These are phyloP conservation scores for Leishmania guyanensis DNA, from an alignment of 208 protist species.

Conservation along the genomic window DNA sequence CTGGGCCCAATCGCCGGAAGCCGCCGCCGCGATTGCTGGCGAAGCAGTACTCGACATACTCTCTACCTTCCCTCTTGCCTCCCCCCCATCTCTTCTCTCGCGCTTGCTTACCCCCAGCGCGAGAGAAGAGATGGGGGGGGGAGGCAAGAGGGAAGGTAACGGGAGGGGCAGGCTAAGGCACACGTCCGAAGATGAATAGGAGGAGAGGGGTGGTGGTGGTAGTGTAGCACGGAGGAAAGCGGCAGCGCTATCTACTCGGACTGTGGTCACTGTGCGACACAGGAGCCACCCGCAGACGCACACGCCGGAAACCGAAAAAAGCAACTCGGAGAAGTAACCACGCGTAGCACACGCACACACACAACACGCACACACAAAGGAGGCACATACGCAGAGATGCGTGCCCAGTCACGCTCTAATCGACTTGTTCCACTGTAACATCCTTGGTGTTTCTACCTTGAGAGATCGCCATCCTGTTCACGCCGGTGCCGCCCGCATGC, in stretches of 20 bases:
- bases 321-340: neutral
- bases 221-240: neutral
- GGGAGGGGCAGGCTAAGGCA: neutral
- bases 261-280: neutral
- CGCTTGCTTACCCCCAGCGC: neutral
- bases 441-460: slow-evolving; percentile 2
- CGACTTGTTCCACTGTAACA: slow-evolving; percentile 13
- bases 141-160: neutral
- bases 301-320: neutral
- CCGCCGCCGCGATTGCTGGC: neutral
- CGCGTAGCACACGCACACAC: neutral
- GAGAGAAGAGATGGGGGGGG: neutral
- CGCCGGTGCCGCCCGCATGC: neutral
- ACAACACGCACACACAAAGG: neutral
- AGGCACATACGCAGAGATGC: neutral
- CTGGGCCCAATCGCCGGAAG: neutral
- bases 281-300: neutral
- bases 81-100: neutral
- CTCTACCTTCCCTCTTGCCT: neutral
- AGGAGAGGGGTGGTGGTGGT: neutral
- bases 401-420: neutral
- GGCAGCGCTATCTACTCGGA: neutral
- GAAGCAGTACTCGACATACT: neutral
- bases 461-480: neutral
- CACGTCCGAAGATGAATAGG: neutral